Evolutionary conservation across 2,329 filamentous ascomycete genomes (phyloP).

Genomic region (Nigrograna mackinnonii): DNA sequence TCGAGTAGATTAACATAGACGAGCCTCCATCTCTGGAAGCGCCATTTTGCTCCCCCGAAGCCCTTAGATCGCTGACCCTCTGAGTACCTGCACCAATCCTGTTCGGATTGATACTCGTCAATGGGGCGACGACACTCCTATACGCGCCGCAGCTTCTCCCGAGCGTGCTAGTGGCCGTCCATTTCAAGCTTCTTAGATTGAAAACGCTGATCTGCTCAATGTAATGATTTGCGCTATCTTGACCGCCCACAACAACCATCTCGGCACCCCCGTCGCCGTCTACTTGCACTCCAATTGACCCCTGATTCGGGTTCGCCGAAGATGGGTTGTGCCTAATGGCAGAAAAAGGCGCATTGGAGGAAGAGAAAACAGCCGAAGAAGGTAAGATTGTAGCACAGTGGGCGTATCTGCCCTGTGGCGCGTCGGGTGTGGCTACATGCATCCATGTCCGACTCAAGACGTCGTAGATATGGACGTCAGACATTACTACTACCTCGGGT

Average conservation of each 20-base stretch:
- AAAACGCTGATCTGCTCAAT: conserved; percentile 99
- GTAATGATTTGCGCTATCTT: conserved; percentile 97
- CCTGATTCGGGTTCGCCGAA: conserved; percentile 81
- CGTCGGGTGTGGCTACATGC: conserved; percentile 75
- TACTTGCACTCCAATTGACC: conserved; percentile 82
- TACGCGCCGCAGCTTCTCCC: conserved; percentile 96
- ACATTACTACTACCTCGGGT: conserved; percentile 94
- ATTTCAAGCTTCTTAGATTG: conserved; percentile 91
- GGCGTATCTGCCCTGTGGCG: conserved; percentile 92
- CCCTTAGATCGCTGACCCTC: conserved; percentile 43
- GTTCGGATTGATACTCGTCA: conserved; percentile 67
- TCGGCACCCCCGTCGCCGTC: conserved; percentile 92
- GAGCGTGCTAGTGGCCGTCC: conserved; percentile 85
- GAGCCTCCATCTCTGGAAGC: conserved; percentile 48
- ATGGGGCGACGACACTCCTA: conserved; percentile 87
- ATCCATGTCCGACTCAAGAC: conserved; percentile 83
- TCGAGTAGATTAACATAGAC: conserved; percentile 95
- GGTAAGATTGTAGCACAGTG: conserved; percentile 93
- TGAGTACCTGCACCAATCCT: conserved; percentile 65
- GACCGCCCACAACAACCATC: conserved; percentile 95
- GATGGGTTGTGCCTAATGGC: conserved; percentile 89
- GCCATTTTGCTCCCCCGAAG: conserved; percentile 35
- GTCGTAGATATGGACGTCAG: conserved; percentile 95
- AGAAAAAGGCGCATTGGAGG: conserved; percentile 78
- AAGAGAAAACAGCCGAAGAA: conserved; percentile 85